Base-by-base conservation (phyloP, 2,329 filamentous ascomycete genomes). In the Trichoderma breve region DNA sequence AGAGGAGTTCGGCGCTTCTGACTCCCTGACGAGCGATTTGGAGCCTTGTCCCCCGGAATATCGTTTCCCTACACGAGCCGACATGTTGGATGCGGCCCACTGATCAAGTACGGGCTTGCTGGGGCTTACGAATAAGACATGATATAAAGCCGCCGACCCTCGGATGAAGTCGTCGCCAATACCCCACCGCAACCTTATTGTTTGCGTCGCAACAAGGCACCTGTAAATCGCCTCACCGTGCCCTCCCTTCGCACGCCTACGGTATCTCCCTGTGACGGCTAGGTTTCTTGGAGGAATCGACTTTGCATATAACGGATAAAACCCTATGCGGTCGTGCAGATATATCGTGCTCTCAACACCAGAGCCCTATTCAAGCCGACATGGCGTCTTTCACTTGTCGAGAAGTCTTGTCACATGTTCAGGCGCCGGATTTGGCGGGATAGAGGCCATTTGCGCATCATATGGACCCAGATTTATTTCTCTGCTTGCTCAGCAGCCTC, bases 1-100 rank as follows among this genome's bases (percentile, higher is more conserved):
- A 53, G 14, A 21, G 34, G 64, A 15, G 47, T 4, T 18, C 28
- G 57, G 57, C 18, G 36, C 28, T 62, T 14, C 32, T 43, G 36
- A 60, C 66, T 32, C 66, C 66, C 30, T 51, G 66, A 70, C 66
- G 66, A 70, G 66, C 66, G 66, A 70, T 70, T 70, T 70, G 66
- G 39, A 70, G 57, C 57, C 57, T 62, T 51, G 18, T 51, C 28
- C 34, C 55, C 53, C 26, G 57, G 57, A 70, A 62, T 53, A 51
- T 47, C 57, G 57, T 53, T 70, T 70, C 43, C 28, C 57, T 70
- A 51, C 57, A 53, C 55, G 66, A 70, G 66, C 57, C 57, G 66
- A 51, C 57, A 70, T 39, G 55, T 51, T 61, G 66, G 34, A 36
- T 61, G 18, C 53, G 65, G 34, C 65, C 53, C 65, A 57, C 53